Conservation (phyloP, 2,329 filamentous ascomycete species). For the Onygenales sp. region DNA sequence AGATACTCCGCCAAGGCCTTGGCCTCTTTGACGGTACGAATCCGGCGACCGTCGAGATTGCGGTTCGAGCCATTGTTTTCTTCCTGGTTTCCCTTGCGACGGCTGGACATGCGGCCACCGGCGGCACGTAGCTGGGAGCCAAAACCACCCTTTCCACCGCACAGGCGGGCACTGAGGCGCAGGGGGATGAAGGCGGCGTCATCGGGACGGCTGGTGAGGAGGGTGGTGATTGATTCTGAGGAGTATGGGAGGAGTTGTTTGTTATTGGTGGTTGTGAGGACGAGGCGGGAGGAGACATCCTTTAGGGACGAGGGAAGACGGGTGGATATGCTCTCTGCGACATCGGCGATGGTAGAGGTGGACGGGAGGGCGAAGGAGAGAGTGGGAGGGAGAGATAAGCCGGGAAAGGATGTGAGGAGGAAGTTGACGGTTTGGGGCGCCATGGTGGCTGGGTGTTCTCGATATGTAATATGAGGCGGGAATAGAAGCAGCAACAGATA, state of each 20-base stretch:
- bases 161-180: conserved; percentile 67
- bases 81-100: conserved; percentile 72
- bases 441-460: conserved; percentile 1
- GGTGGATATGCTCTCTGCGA: conserved; percentile 53
- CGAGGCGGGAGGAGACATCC: conserved; percentile 46
- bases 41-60: conserved; percentile 80
- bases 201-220: conserved; percentile 42
- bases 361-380: conserved; percentile 64
- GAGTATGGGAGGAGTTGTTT: conserved; percentile 54
- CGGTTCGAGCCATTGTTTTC: conserved; percentile 85
- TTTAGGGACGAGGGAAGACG: conserved; percentile 49
- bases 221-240: conserved; percentile 46
- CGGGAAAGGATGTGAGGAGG: conserved; percentile 74
- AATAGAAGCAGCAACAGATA: no score
- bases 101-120: conserved; percentile 95
- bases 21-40: conserved; percentile 89
- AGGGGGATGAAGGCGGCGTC: conserved; percentile 67
- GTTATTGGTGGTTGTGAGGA: conserved; percentile 75
- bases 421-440: conserved; percentile 55
- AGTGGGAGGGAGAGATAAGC: conserved; percentile 73
- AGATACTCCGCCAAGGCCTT: conserved; percentile 93
- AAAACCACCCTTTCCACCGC: conserved; percentile 95
- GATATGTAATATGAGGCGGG: no score
- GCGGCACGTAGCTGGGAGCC: conserved; percentile 94
- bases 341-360: conserved; percentile 55